A percentile compares a stretch with the other conserved stretches of the same genome.
Conservation (phyloP, 2,329 filamentous ascomycete species). For the Ceratocystis diversiconidia region DNA sequence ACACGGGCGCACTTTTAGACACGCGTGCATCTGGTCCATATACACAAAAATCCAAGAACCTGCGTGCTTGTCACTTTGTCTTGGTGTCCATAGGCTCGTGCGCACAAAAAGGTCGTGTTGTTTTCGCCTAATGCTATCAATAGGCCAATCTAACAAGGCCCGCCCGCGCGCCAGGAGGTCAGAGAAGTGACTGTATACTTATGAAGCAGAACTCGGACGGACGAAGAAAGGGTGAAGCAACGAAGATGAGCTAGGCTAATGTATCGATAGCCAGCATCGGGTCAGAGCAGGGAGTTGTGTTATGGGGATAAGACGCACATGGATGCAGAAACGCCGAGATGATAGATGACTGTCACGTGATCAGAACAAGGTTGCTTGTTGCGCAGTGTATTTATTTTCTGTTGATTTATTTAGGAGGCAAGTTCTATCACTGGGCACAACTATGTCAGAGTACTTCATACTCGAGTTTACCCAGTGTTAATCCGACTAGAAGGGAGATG, state of each 20-base stretch:
- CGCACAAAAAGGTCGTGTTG: neutral
- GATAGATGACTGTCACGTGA: neutral
- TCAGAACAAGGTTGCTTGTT: too few species aligned
- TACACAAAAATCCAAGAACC: too few species aligned
- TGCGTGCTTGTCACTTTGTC: too few species aligned
- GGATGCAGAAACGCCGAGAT: neutral
- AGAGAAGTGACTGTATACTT: neutral
- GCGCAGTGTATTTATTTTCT: too few species aligned
- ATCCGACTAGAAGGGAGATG: too few species aligned
- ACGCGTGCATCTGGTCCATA: too few species aligned
- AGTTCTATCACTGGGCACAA: too few species aligned
- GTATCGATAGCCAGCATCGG: neutral
- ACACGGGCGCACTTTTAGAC: too few species aligned
- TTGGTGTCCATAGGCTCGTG: neutral
- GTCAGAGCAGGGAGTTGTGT: neutral
- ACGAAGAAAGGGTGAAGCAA: neutral
- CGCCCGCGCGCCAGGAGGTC: neutral
- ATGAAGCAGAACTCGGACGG: neutral
- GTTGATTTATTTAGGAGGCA: too few species aligned
- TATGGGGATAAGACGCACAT: neutral
- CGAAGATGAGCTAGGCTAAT: neutral
- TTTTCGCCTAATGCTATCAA: neutral
- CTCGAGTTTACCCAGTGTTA: too few species aligned
- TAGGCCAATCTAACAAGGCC: neutral
- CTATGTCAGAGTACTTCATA: too few species aligned